Evolutionary conservation across 257 asterid genomes (phyloP).

Genomic region (Craterostigma plantagineum): DNA sequence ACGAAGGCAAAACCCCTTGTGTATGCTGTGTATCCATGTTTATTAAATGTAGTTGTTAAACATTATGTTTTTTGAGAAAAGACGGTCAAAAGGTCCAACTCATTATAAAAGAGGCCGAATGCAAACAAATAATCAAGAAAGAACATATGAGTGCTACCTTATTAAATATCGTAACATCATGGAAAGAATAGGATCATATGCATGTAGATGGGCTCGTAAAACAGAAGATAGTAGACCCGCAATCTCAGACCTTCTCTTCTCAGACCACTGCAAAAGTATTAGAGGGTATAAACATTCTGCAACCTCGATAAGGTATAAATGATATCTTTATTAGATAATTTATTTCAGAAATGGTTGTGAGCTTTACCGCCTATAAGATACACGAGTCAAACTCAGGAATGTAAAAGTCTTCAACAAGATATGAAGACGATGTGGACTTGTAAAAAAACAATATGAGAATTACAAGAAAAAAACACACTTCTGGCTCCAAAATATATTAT

Average conservation of each 20-base stretch:
- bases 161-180: slow-evolving; percentile 88
- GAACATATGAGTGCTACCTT: slow-evolving; percentile 27
- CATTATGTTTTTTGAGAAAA: neutral
- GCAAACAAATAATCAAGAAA: neutral
- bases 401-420: too few species aligned
- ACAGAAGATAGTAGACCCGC: slow-evolving; percentile 80
- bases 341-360: neutral
- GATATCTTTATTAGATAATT: neutral
- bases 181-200: slow-evolving; percentile 78
- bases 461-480: too few species aligned
- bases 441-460: too few species aligned
- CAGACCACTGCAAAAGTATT: slow-evolving; percentile 68
- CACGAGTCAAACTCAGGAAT: too few species aligned
- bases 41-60: too few species aligned
- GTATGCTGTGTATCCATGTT: slow-evolving; percentile 34
- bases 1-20: slow-evolving; percentile 74
- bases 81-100: neutral
- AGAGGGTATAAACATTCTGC: slow-evolving; percentile 1
- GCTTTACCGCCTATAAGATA: too few species aligned
- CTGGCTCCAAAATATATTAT: too few species aligned
- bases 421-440: too few species aligned
- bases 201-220: slow-evolving; percentile 63
- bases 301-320: neutral
- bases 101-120: neutral
- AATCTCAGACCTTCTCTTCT: slow-evolving; percentile 75